These are phyloP conservation scores for Exserohilum rostratum DNA, from an alignment of 2,329 filamentous ascomycete species.

Conservation along the genomic window DNA sequence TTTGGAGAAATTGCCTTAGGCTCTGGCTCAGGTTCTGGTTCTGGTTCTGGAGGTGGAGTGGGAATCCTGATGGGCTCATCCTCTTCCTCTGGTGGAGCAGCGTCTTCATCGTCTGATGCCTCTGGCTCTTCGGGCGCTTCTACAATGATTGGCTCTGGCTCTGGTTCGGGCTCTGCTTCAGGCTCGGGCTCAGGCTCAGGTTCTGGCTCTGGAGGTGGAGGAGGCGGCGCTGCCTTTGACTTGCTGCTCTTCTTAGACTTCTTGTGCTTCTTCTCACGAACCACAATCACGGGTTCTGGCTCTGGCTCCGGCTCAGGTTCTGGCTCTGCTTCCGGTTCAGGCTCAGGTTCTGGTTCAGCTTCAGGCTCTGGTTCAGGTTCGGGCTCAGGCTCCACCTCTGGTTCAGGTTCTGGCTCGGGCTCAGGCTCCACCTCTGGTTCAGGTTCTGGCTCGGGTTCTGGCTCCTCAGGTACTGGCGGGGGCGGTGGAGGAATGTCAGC, in stretches of 20 bases:
- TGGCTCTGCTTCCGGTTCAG: constrained; percentile 17
- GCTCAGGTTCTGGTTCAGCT: neutral
- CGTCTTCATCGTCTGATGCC: constrained; percentile 26
- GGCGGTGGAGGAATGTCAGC: constrained; percentile 41
- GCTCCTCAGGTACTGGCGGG: constrained; percentile 27
- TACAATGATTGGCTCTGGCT: constrained; percentile 29
- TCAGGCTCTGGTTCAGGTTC: constrained; percentile 41
- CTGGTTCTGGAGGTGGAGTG: constrained; percentile 55
- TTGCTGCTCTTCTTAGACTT: constrained; percentile 42
- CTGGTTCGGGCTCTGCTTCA: constrained; percentile 23
- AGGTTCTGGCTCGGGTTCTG: neutral
- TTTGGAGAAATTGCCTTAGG: constrained; percentile 59
- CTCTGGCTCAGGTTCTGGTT: constrained; percentile 42
- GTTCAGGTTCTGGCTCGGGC: constrained; percentile 38
- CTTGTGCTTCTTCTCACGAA: constrained; percentile 28
- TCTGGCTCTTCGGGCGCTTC: constrained; percentile 29
- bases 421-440: constrained; percentile 34
- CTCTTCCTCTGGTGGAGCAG: constrained; percentile 32
- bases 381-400: constrained; percentile 37
- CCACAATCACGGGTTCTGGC: constrained; percentile 35
- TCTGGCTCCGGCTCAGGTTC: constrained; percentile 42
- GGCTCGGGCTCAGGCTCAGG: constrained; percentile 18
- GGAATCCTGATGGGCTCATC: constrained; percentile 49
- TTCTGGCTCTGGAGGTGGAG: constrained; percentile 23
- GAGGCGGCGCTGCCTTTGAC: constrained; percentile 30